phyloP scores from a whole-genome alignment of 257 asterid species.

The Thymus mandschuricus region DNA sequence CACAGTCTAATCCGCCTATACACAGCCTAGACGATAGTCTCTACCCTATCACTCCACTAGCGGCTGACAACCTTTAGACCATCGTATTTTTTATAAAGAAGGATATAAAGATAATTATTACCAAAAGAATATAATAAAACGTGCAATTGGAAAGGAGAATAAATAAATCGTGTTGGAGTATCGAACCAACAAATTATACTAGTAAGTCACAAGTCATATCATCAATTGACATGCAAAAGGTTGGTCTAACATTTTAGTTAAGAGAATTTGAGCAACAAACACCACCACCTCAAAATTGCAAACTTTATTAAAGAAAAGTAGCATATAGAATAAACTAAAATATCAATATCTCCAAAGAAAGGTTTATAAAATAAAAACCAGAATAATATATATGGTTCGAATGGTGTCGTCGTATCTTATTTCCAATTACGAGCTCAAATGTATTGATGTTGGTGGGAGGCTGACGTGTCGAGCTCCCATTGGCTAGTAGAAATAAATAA shows the following conservation, averaged over 20 bases:
- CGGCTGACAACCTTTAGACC: too few relatives aligned
- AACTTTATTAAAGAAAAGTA: not conserved
- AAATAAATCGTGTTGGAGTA: too few relatives aligned
- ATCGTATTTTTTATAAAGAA: too few relatives aligned
- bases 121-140: too few relatives aligned
- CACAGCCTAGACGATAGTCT: too few relatives aligned
- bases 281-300: not conserved
- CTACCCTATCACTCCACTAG: too few relatives aligned
- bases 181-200: not conserved
- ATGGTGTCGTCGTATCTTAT: not conserved
- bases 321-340: not conserved
- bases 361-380: not conserved
- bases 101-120: too few relatives aligned
- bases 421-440: not conserved
- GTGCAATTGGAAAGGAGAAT: too few relatives aligned
- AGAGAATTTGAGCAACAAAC: not conserved
- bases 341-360: slow-evolving; percentile 10
- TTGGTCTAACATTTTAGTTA: not conserved
- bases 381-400: slow-evolving; percentile 18
- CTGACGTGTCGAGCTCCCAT: slow-evolving; percentile 29
- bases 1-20: too few relatives aligned
- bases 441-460: slow-evolving; percentile 18
- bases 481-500: slow-evolving; percentile 30
- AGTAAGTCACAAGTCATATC: not conserved
- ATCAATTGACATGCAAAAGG: not conserved